Base-by-base conservation (phyloP, 495 filamentous ascomycete genomes). In the Penicillium antarcticum region DNA sequence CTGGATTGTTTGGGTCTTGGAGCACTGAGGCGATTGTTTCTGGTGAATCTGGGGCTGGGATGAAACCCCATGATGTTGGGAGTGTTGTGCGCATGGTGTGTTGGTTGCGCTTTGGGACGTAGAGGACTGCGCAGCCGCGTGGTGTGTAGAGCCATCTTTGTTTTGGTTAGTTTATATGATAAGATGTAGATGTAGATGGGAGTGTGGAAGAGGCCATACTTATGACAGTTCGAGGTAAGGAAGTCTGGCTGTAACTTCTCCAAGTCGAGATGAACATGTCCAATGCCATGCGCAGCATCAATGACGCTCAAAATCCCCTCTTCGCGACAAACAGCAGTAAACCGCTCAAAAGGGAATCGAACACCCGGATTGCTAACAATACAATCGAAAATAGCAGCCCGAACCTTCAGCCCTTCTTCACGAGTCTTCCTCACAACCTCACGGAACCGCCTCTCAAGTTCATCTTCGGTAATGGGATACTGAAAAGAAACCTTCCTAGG, bases 201-300 rank as follows among this genome's bases (percentile, higher is more conserved):
- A 19, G 13, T 33, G n/a, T 13, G 48, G 26, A n/a, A n/a, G 26
- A 42, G 11, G 31, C 55, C 70, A 49, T 70, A 83, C 81, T 97
- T 97, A 69, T 97, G 89, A 57, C 81, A 83, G 62, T 96, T 96
- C 18, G 75, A 83, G 8, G 89, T 79, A 53, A 95, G 84, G 67
- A 96, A 97, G 55, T 97, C 91, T 0, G 88, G 83, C 32, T 85
- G 75, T n/a, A 89, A 65, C 18, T 54, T 62, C 0, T 57, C 57
- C 17, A 96, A 70, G 56, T 91, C 77, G 13, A 97, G 68, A 2
- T 72, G 72, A 16, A 96, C 78, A 47, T 91, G 84, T 1, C 92
- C 92, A 29, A 95, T 71, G 4, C 87, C 87, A 63, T 96, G 91
- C 4, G 90, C 91, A 3, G 76, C 91, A 59, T 96, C 91, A n/a